These are phyloP conservation scores for Blepharisma undulans DNA, from an alignment of 169 alveolate species.

Conservation along the genomic window DNA sequence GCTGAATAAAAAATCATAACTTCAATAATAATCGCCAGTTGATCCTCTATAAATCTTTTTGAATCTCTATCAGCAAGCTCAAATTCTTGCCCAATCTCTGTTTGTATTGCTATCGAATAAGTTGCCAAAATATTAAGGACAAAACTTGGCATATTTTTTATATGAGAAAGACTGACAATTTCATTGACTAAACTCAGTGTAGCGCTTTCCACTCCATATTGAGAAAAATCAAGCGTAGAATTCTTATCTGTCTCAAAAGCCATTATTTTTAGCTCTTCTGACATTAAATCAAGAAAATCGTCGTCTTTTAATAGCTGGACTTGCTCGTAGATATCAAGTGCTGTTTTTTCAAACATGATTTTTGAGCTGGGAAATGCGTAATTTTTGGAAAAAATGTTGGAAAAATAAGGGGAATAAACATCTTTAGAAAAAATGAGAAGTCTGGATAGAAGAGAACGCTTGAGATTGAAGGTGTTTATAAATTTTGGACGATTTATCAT, in stretches of 20 bases:
- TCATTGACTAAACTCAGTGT: neutral
- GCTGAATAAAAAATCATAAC: neutral
- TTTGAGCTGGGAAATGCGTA: neutral
- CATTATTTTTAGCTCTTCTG: neutral
- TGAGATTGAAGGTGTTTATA: neutral
- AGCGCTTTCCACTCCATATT: neutral
- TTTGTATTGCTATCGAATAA: neutral
- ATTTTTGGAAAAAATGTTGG: neutral
- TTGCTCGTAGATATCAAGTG: neutral
- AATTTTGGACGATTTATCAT: neutral
- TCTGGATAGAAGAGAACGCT: neutral
- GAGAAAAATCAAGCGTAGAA: neutral
- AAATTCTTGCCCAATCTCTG: neutral
- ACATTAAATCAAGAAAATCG: neutral
- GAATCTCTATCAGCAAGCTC: neutral
- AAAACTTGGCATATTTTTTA: neutral
- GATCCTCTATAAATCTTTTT: neutral
- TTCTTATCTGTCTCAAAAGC: neutral
- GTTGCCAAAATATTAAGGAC: neutral
- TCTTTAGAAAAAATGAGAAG: neutral
- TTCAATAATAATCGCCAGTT: neutral
- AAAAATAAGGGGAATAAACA: neutral
- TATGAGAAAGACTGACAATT: neutral
- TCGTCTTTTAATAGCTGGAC: neutral
- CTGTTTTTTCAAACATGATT: neutral